Evolutionary conservation across 495 filamentous ascomycete species (phyloP).

Genomic region (Annulohypoxylon stygium): DNA sequence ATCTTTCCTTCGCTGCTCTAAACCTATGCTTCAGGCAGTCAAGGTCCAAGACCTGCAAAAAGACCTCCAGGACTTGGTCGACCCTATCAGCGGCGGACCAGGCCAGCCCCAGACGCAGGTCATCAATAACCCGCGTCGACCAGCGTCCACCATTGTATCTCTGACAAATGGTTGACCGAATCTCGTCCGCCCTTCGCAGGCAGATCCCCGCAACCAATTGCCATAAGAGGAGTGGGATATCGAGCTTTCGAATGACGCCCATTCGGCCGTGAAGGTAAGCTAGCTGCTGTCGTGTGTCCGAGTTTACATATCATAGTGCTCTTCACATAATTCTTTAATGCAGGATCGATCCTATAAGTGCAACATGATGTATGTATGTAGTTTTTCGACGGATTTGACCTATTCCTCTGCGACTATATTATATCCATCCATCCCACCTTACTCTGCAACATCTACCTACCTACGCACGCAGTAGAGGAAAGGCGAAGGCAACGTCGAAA

Average conservation of each 20-base stretch:
- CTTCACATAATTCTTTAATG: constrained; percentile 7
- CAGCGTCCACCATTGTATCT: constrained; percentile 41
- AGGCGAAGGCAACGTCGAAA: constrained; percentile 10
- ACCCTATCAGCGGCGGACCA: constrained; percentile 31
- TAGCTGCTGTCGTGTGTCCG: constrained; percentile 37
- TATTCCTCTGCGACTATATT: constrained; percentile 5
- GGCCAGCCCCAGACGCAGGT: constrained; percentile 39
- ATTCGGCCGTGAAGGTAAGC: constrained; percentile 32
- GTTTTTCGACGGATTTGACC: constrained; percentile 7
- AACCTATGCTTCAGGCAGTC: neutral
- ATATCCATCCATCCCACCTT: neutral
- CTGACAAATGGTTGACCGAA: constrained; percentile 43
- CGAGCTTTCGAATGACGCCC: constrained; percentile 18
- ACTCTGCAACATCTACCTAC: neutral
- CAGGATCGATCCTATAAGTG: constrained; percentile 37
- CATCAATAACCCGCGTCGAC: constrained; percentile 46
- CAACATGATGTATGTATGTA: constrained; percentile 14
- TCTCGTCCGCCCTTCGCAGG: constrained; percentile 28
- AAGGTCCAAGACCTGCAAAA: neutral
- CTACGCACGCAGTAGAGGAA: constrained; percentile 1
- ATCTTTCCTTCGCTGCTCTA: neutral
- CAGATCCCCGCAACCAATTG: constrained; percentile 43
- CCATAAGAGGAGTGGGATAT: constrained; percentile 32
- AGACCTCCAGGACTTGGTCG: neutral
- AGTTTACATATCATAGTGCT: constrained; percentile 18